Percentiles rank a stretch among this genome's conserved stretches.
Conservation (phyloP, 345 rosid genomes). For the Bruguiera gymnorhiza region DNA sequence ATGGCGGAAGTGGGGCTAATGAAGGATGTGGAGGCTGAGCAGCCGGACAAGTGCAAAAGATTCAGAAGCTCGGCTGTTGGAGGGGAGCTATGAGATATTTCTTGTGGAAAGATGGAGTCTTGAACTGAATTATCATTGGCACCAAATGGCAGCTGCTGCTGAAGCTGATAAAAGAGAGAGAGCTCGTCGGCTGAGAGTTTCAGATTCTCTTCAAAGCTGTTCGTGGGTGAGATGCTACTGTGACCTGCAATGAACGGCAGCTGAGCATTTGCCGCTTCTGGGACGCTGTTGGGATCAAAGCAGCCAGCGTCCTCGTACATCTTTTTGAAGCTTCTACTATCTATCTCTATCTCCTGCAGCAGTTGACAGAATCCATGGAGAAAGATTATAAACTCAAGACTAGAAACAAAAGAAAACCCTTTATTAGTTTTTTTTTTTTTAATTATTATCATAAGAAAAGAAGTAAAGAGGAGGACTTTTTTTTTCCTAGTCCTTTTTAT, state of each 20-base stretch:
- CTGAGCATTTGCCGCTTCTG: conserved; percentile 26
- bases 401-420: too few relatives aligned
- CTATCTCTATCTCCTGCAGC: neutral
- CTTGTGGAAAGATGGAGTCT: conserved; percentile 32
- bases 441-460: too few relatives aligned
- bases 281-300: conserved; percentile 38
- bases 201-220: conserved; percentile 37
- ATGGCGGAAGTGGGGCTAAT: conserved; percentile 13
- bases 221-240: conserved; percentile 27
- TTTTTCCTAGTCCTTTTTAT: too few relatives aligned
- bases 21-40: conserved; percentile 37
- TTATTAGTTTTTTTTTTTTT: too few relatives aligned
- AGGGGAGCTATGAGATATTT: conserved; percentile 25
- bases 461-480: too few relatives aligned
- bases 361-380: neutral
- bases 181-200: conserved; percentile 25
- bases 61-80: conserved; percentile 59
- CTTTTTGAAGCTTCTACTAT: neutral
- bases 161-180: conserved; percentile 25
- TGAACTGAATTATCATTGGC: conserved; percentile 14
- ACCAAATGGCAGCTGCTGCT: conserved; percentile 35
- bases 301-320: conserved; percentile 45
- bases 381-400: too few relatives aligned
- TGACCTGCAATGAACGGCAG: conserved; percentile 9
- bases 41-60: conserved; percentile 52